Percentiles rank a stretch among this genome's conserved stretches.
Conservation (phyloP, 140 eudicot species). For the Cichorium intybus region DNA sequence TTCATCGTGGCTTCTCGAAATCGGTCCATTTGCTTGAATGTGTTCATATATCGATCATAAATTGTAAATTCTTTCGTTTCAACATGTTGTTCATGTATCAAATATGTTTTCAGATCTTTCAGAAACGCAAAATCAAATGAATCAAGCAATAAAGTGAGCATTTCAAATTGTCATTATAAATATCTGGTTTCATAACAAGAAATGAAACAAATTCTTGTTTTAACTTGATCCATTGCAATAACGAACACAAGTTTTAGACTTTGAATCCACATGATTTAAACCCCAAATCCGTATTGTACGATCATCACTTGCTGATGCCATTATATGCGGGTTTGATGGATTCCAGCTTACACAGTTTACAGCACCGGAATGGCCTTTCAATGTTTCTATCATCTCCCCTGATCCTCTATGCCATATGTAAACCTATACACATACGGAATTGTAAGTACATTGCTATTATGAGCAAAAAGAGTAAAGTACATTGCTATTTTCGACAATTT, state of each 20-base stretch:
- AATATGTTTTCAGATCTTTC: slow-evolving; percentile 11
- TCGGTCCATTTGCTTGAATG: slow-evolving; percentile 20
- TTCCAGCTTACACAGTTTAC: slow-evolving; percentile 86
- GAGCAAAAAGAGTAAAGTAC: no score
- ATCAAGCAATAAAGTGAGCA: slow-evolving; percentile 13
- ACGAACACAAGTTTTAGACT: slow-evolving; percentile 33
- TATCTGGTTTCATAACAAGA: slow-evolving; percentile 12
- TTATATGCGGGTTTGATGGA: slow-evolving; percentile 64
- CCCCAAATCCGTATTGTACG: slow-evolving; percentile 67
- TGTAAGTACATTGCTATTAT: no score
- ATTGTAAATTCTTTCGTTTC: slow-evolving; percentile 11
- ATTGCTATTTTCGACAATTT: background rate
- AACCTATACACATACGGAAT: slow-evolving; percentile 58
- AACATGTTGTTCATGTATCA: background rate
- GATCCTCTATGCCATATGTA: slow-evolving; percentile 72
- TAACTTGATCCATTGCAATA: slow-evolving; percentile 47
- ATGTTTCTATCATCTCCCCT: slow-evolving; percentile 48
- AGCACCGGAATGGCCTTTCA: slow-evolving; percentile 71
- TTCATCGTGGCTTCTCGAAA: slow-evolving; percentile 35
- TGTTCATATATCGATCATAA: background rate
- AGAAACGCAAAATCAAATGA: background rate
- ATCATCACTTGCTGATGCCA: slow-evolving; percentile 77
- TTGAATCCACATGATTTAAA: slow-evolving; percentile 27
- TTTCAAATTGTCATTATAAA: slow-evolving; percentile 16
- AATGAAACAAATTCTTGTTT: slow-evolving; percentile 4